Evolutionary conservation across 176 grass and related monocot species (phyloP).

Genomic region (Themeda triandra): DNA sequence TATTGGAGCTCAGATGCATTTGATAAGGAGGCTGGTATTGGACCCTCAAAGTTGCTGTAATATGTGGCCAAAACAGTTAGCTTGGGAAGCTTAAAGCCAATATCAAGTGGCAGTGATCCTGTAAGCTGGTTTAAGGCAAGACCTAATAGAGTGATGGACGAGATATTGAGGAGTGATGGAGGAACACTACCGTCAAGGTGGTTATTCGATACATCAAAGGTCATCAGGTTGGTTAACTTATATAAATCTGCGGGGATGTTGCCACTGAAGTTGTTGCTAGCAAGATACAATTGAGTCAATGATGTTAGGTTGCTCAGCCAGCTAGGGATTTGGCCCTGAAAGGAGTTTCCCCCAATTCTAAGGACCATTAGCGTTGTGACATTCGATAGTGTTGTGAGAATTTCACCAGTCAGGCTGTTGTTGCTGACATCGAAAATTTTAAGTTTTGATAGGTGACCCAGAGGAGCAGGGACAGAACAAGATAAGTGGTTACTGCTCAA

Average conservation of each 20-base stretch:
- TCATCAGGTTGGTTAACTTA: not conserved
- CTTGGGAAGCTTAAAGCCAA: slow-evolving; percentile 17
- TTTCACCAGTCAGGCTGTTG: slow-evolving; percentile 14
- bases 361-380: not conserved
- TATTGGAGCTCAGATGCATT: not conserved
- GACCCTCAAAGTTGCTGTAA: not conserved
- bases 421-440: not conserved
- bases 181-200: not conserved
- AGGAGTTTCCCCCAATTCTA: not conserved
- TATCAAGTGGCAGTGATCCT: slow-evolving; percentile 2
- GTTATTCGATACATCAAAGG: not conserved
- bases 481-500: not conserved
- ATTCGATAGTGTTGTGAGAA: not conserved
- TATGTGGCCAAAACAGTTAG: not conserved
- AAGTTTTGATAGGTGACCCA: slow-evolving; percentile 13
- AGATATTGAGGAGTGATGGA: slow-evolving; percentile 18
- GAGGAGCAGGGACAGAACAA: not conserved
- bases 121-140: not conserved
- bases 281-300: not conserved
- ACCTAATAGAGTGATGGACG: not conserved
- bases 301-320: slow-evolving; percentile 30
- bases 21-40: slow-evolving; percentile 14
- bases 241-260: not conserved
- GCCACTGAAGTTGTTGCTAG: not conserved
- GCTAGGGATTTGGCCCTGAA: not conserved